Percentiles rank a stretch among this genome's conserved stretches.
phyloP scores from a whole-genome alignment of 2,329 filamentous ascomycete genomes.

The Calonectria leucothoes region DNA sequence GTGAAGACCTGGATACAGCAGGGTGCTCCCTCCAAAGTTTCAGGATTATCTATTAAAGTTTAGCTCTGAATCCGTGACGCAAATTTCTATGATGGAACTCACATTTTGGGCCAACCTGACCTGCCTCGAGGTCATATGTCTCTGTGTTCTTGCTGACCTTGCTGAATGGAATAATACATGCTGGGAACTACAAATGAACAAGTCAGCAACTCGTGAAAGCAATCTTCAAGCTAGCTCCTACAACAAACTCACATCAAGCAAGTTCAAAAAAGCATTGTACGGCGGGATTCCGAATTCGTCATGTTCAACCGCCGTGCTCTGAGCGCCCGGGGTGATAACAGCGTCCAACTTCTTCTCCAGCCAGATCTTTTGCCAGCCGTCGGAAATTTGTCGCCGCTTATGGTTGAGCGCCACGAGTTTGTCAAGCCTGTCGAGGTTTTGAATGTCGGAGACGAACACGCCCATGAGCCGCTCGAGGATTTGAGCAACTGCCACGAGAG shows the following conservation, averaged over 20 bases:
- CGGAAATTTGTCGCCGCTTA: slow-evolving; percentile 44
- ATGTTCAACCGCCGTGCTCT: slow-evolving; percentile 62
- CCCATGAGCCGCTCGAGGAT: not conserved
- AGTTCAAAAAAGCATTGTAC: slow-evolving; percentile 63
- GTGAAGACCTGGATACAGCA: slow-evolving; percentile 60
- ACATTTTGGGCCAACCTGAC: slow-evolving; percentile 25
- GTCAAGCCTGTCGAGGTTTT: slow-evolving; percentile 45
- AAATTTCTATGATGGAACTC: not conserved
- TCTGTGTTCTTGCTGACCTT: slow-evolving; percentile 43
- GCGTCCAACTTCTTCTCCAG: slow-evolving; percentile 59
- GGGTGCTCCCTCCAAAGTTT: slow-evolving; percentile 54
- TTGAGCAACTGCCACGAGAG: not conserved
- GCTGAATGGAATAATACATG: slow-evolving; percentile 59
- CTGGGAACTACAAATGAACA: slow-evolving; percentile 55
- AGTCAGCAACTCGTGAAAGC: not conserved
- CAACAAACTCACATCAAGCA: slow-evolving; percentile 58
- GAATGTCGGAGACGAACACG: not conserved
- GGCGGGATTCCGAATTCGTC: slow-evolving; percentile 59
- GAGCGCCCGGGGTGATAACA: slow-evolving; percentile 60
- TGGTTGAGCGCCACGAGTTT: slow-evolving; percentile 39
- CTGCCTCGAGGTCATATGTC: not conserved
- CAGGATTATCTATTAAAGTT: slow-evolving; percentile 38
- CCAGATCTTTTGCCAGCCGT: slow-evolving; percentile 56
- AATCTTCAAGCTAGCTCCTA: not conserved
- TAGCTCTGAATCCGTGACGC: not conserved